These are phyloP conservation scores for Musa schizocarpa DNA, from an alignment of 176 grass and related monocot species.

Conservation along the genomic window DNA sequence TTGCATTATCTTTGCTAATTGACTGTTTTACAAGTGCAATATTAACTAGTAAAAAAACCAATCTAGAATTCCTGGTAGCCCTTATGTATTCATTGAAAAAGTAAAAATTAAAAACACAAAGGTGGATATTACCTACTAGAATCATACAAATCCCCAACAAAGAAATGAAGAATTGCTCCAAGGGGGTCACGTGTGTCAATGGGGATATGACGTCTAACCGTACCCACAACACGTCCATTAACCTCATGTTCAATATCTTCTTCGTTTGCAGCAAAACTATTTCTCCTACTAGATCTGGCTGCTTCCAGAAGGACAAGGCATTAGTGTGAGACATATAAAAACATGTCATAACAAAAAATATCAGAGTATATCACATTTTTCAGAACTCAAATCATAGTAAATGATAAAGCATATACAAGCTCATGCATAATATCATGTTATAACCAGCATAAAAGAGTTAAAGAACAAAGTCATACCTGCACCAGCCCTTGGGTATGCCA, in stretches of 20 bases:
- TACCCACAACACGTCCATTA: conserved; percentile 67
- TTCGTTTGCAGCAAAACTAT: conserved; percentile 33
- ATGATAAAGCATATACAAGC: neutral
- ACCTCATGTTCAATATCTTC: conserved; percentile 39
- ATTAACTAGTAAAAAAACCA: too few relatives aligned
- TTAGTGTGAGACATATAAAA: neutral
- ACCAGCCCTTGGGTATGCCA: conserved; percentile 68
- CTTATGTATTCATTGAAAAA: too few relatives aligned
- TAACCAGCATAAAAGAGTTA: neutral
- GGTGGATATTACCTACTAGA: conserved; percentile 48
- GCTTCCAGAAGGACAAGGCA: conserved; percentile 45
- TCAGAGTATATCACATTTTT: neutral
- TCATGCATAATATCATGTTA: neutral
- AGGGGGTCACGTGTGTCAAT: conserved; percentile 78
- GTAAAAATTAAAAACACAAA: neutral
- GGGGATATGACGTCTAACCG: conserved; percentile 78
- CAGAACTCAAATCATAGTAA: neutral
- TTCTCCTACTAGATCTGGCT: conserved; percentile 60
- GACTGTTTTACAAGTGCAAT: too few relatives aligned
- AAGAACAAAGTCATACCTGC: conserved; percentile 36
- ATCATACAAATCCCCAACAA: conserved; percentile 81
- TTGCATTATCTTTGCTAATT: too few relatives aligned
- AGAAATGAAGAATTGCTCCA: conserved; percentile 92
- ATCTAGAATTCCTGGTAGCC: too few relatives aligned
- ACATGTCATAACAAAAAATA: neutral